phyloP scores from a whole-genome alignment of 2,329 filamentous ascomycete genomes.

The Achaetomium macrosporum region DNA sequence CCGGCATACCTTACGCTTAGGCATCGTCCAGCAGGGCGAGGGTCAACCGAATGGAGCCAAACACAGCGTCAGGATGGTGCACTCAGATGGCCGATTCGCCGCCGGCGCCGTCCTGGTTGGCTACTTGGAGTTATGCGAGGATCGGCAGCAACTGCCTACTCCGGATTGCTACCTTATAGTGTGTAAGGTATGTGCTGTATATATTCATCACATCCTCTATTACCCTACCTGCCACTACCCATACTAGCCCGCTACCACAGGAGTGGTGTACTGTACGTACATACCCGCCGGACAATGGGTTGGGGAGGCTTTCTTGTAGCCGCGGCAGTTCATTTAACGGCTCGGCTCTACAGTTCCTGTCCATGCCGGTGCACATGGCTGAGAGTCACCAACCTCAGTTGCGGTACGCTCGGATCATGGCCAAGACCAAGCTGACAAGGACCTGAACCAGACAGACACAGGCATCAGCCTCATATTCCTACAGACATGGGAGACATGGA shows the following conservation, averaged over 20 bases:
- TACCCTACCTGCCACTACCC: background rate
- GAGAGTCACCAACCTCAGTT: no score
- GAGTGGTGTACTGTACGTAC: background rate
- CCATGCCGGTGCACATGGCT: no score
- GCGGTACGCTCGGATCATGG: no score
- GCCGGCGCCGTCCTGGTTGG: background rate
- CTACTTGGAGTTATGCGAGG: background rate
- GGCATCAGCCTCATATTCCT: background rate
- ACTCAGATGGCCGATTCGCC: background rate
- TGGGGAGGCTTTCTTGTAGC: background rate
- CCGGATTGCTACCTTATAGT: no score
- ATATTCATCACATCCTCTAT: background rate
- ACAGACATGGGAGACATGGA: background rate
- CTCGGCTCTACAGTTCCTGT: background rate
- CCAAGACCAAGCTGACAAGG: no score
- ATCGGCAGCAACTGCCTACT: slow-evolving; percentile 9
- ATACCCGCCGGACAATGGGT: no score
- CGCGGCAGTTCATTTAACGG: background rate
- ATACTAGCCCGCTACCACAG: background rate
- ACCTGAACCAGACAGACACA: background rate
- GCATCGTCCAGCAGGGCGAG: background rate
- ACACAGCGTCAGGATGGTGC: background rate
- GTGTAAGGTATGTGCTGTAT: background rate
- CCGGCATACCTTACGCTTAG: slow-evolving; percentile 1
- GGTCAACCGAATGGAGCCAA: background rate